Evolutionary conservation across 2,329 filamentous ascomycete genomes (phyloP).

Genomic region (Microcyclosporella mali): DNA sequence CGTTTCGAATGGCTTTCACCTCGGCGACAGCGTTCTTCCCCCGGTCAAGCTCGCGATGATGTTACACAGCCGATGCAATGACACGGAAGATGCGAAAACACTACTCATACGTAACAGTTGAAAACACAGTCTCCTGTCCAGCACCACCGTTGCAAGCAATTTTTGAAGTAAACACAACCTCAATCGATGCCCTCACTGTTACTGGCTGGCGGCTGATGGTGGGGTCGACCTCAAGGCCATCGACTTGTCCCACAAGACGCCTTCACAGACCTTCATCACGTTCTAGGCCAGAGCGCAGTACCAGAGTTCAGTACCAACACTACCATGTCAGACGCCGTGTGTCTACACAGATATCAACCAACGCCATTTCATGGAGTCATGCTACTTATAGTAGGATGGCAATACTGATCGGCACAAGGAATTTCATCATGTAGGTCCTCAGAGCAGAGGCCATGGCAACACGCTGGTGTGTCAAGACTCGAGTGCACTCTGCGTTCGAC

Average conservation of each 20-base stretch:
- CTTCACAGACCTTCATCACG: constrained; percentile 3
- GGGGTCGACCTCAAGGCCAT: background rate
- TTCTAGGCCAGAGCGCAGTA: constrained; percentile 4
- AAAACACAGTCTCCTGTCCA: too few relatives aligned
- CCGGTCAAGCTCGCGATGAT: too few relatives aligned
- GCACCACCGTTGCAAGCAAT: too few relatives aligned
- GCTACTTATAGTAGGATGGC: background rate
- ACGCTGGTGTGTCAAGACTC: background rate
- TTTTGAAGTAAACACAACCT: background rate
- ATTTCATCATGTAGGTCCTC: constrained; percentile 3
- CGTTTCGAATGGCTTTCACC: too few relatives aligned
- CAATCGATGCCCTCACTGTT: constrained; percentile 1
- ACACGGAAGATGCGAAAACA: too few relatives aligned
- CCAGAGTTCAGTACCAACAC: too few relatives aligned
- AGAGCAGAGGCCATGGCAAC: constrained; percentile 2
- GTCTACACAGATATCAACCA: background rate
- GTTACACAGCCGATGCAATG: too few relatives aligned
- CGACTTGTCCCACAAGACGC: background rate
- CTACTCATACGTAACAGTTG: too few relatives aligned
- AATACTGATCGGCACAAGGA: background rate
- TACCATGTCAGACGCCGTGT: background rate
- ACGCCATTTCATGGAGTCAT: background rate
- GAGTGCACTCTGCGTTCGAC: constrained; percentile 8
- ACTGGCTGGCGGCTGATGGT: background rate
- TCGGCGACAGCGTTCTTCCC: too few relatives aligned